phyloP scores from a whole-genome alignment of 352 stramenopile genomes.

The Globisporangium okanoganense region DNA sequence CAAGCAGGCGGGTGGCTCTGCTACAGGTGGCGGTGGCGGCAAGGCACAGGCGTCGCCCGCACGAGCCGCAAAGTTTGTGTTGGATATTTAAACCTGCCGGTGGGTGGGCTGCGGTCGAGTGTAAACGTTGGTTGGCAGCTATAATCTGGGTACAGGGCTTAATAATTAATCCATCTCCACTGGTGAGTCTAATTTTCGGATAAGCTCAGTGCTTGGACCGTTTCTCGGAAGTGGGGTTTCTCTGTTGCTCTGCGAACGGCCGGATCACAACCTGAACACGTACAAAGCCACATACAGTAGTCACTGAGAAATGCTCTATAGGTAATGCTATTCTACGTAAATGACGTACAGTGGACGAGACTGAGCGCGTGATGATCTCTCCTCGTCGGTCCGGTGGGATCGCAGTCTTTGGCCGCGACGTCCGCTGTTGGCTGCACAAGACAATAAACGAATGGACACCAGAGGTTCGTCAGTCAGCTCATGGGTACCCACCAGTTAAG shows the following conservation, averaged over 20 bases:
- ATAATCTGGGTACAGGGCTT: too few species aligned
- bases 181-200: background rate
- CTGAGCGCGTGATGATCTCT: slow-evolving; percentile 44
- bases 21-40: slow-evolving; percentile 8
- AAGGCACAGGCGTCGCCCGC: slow-evolving; percentile 17
- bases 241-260: slow-evolving; percentile 39
- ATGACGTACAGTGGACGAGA: slow-evolving; percentile 34
- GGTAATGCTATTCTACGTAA: background rate
- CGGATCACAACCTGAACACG: slow-evolving; percentile 43
- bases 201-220: slow-evolving; percentile 7
- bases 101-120: too few species aligned
- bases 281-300: background rate
- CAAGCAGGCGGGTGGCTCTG: slow-evolving; percentile 23
- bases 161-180: background rate
- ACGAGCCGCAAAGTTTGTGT: slow-evolving; percentile 56
- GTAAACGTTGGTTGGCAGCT: too few species aligned
- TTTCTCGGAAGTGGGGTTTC: background rate
- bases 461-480: background rate
- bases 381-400: slow-evolving; percentile 21
- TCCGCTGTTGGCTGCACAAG: background rate
- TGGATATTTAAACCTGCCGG: slow-evolving; percentile 27
- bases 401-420: slow-evolving; percentile 31
- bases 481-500: background rate
- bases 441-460: background rate
- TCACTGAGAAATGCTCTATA: background rate